Evolutionary conservation across 2,329 filamentous ascomycete species (phyloP).

Genomic region (Sarocladium brachiariae): DNA sequence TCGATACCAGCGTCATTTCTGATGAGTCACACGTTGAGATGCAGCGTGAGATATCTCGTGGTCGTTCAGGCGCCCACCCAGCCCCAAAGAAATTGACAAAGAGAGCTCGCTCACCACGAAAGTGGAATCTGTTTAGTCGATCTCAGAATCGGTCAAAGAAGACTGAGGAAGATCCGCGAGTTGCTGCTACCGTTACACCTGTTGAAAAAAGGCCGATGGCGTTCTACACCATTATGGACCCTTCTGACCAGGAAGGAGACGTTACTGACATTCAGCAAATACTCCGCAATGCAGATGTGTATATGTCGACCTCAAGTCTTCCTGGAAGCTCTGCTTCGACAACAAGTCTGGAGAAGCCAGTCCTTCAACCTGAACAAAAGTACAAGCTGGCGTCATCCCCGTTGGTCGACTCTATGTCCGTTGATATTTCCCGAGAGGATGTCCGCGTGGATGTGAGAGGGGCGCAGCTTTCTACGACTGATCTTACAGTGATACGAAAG

Average conservation of each 20-base stretch:
- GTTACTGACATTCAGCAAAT: constrained; percentile 34
- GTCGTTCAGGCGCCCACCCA: constrained; percentile 20
- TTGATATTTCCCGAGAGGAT: constrained; percentile 4
- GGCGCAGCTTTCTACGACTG: not conserved
- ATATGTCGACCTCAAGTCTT: constrained; percentile 12
- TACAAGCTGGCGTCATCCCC: not conserved
- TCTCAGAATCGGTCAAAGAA: constrained; percentile 39
- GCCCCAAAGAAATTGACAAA: constrained; percentile 50
- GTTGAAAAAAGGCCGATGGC: constrained; percentile 46
- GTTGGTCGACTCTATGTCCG: not conserved
- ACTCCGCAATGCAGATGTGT: constrained; percentile 41
- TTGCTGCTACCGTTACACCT: constrained; percentile 42
- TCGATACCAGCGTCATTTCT: constrained; percentile 50
- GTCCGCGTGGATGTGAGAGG: not conserved
- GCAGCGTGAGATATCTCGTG: constrained; percentile 28
- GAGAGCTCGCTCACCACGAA: constrained; percentile 47
- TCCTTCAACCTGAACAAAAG: not conserved
- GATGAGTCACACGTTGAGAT: constrained; percentile 46
- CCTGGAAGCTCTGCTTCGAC: not conserved
- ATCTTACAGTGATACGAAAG: constrained; percentile 12
- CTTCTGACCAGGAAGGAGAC: constrained; percentile 41
- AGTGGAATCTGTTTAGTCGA: constrained; percentile 58
- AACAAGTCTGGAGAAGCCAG: constrained; percentile 1
- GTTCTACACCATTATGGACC: constrained; percentile 57
- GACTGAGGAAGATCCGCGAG: constrained; percentile 27